phyloP scores from a whole-genome alignment of 2,329 filamentous ascomycete genomes.

The Hirsutella minnesotensis region DNA sequence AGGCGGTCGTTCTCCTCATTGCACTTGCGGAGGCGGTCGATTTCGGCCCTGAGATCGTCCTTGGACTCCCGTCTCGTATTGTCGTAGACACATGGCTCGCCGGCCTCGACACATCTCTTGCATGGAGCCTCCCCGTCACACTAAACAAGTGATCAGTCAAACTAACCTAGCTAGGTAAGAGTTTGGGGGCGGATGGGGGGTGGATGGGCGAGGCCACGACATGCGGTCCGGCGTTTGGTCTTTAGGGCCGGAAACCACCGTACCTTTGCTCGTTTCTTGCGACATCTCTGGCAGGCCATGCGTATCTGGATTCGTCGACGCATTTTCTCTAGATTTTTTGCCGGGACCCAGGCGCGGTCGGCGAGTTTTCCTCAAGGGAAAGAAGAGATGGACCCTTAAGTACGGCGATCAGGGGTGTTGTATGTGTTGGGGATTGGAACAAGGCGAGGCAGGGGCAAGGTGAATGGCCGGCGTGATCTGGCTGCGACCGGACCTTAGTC shows the following conservation, averaged over 20 bases:
- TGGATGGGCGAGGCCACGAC: background rate
- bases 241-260: background rate
- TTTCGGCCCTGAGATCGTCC: slow-evolving; percentile 11
- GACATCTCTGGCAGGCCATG: slow-evolving; percentile 6
- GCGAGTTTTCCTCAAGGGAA: background rate
- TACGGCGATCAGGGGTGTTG: background rate
- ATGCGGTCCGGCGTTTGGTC: background rate
- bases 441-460: no score
- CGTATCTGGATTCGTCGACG: slow-evolving; percentile 1
- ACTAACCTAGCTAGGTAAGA: background rate
- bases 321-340: background rate
- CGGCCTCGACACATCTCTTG: slow-evolving; percentile 1
- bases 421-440: background rate
- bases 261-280: slow-evolving; percentile 7
- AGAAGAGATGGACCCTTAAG: background rate
- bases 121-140: slow-evolving; percentile 5
- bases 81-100: slow-evolving; percentile 4
- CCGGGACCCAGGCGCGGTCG: background rate
- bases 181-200: background rate
- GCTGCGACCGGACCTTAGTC: no score
- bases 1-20: background rate
- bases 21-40: slow-evolving; percentile 9
- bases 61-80: slow-evolving; percentile 4
- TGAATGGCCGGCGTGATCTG: background rate
- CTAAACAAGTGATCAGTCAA: slow-evolving; percentile 1